A percentile compares a stretch with the other conserved stretches of the same genome.
Evolutionary conservation across 805 yeast genomes (phyloP).

Genomic region (Kluyveromyces starmeri): DNA sequence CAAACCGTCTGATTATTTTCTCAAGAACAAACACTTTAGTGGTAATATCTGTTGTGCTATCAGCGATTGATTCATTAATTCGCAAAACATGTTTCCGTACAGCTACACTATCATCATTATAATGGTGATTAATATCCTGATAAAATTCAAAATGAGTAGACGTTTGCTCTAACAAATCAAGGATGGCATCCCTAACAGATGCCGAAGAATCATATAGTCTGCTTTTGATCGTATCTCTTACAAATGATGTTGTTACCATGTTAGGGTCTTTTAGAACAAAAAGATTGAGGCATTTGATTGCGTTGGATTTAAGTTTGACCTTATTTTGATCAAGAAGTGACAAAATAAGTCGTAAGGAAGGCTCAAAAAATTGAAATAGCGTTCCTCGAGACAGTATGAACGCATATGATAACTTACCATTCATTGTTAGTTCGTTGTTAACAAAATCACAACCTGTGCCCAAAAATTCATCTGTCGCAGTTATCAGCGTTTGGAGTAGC

Average conservation of each 20-base stretch:
- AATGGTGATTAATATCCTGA: slow-evolving; percentile 35
- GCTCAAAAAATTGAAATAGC: slow-evolving; percentile 38
- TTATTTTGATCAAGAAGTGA: slow-evolving; percentile 40
- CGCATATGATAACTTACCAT: too few relatives aligned
- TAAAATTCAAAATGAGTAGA: slow-evolving; percentile 35
- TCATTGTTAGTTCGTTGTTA: too few relatives aligned
- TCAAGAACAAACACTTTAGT: slow-evolving; percentile 38
- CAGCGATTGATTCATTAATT: slow-evolving; percentile 41
- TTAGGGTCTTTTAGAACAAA: slow-evolving; percentile 45
- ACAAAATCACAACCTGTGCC: too few relatives aligned
- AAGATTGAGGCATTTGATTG: slow-evolving; percentile 52
- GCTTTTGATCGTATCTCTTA: slow-evolving; percentile 43
- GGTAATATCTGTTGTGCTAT: slow-evolving; percentile 22
- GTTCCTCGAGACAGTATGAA: too few relatives aligned
- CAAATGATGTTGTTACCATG: slow-evolving; percentile 40
- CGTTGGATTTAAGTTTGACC: slow-evolving; percentile 49
- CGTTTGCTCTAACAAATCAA: slow-evolving; percentile 49
- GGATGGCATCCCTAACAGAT: slow-evolving; percentile 64
- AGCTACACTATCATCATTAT: slow-evolving; percentile 49
- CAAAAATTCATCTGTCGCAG: too few relatives aligned
- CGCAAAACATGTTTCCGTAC: slow-evolving; percentile 58
- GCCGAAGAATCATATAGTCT: slow-evolving; percentile 56
- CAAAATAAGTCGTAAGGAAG: slow-evolving; percentile 42
- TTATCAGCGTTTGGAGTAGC: too few relatives aligned
- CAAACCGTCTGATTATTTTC: slow-evolving; percentile 44